Base-by-base conservation (phyloP, 2,329 filamentous ascomycete genomes). In the Aureobasidium sp. region DNA sequence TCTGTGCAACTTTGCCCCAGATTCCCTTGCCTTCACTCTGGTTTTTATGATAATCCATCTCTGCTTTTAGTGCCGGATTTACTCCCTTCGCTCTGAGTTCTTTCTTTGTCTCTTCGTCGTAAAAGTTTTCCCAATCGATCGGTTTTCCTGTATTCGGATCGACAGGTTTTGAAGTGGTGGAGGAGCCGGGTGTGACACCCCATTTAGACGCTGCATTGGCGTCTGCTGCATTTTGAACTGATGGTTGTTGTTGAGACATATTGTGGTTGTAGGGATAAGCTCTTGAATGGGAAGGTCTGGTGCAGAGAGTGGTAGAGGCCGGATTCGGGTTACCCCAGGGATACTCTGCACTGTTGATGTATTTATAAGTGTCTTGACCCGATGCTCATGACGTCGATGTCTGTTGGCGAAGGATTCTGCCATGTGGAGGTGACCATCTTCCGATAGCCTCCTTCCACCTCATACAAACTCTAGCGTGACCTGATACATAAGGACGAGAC, bases 11-110 rank as follows among this genome's bases (percentile, higher is more conserved):
- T 41, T 66, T 64, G 8, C 36, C 60, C 65, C 63, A 64, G 36
- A 67, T 60, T 4, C 60, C 63, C 13, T 47, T 52, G 3, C 43
- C 60, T 20, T 39, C 39, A 9, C 29, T 60, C 7, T 61, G 36
- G 5, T 26, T 51, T 20, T 63, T 64, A 7, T 62, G 63, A 6
- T 47, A 57, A 36, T 64, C 63, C 61, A 64, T 65, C 37, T 67
- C 66, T 8, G 65, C 63, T 17, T 65, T 65, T n/a, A 64, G 37
- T 13, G 62, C 63, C 26, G 63, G 61, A 55, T 62, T 66, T 6
- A 66, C 32, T 7, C 65, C 65, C 20, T 66, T 65, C 2, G 52
- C 46, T 29, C 63, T 44, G 2, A 66, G 13, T n/a, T 63, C 63
- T 5, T 44, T 41, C 13, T 61, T 43, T 32, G 63, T 61, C 24